A percentile compares a stretch with the other conserved stretches of the same genome.
phyloP scores from a whole-genome alignment of 805 yeast genomes.

The Teunomyces gatunensis region DNA sequence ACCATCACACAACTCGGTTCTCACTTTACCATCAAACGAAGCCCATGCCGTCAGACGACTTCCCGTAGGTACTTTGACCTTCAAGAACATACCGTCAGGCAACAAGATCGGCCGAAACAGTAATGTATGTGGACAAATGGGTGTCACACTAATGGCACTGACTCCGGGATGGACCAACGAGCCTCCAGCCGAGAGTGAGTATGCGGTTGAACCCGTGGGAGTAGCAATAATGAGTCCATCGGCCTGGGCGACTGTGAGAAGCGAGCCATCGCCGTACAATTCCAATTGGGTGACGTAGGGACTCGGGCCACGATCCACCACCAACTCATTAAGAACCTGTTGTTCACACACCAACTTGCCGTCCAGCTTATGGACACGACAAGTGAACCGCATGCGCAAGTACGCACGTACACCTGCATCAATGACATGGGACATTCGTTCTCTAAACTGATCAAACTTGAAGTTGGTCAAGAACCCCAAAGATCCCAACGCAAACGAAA shows the following conservation, averaged over 20 bases:
- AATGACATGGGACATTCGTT: conserved; percentile 54
- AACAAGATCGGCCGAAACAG: conserved; percentile 88
- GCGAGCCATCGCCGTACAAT: conserved; percentile 80
- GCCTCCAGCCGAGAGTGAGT: conserved; percentile 93
- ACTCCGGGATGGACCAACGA: conserved; percentile 93
- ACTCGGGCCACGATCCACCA: conserved; percentile 90
- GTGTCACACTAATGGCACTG: conserved; percentile 88
- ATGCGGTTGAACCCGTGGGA: conserved; percentile 96
- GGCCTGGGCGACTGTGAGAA: conserved; percentile 88
- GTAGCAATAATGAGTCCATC: conserved; percentile 92
- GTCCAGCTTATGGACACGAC: conserved; percentile 57
- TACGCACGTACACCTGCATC: conserved; percentile 71
- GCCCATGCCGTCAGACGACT: conserved; percentile 96
- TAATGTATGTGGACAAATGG: conserved; percentile 93
- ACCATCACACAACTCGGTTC: conserved; percentile 79
- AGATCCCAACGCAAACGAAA: conserved; percentile 44
- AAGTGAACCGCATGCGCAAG: conserved; percentile 83
- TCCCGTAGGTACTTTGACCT: conserved; percentile 72
- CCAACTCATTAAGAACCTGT: conserved; percentile 85
- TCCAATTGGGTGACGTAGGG: conserved; percentile 90
- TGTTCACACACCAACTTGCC: conserved; percentile 60
- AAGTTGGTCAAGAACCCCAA: conserved; percentile 65
- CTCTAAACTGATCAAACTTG: conserved; percentile 69
- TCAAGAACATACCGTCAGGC: conserved; percentile 88
- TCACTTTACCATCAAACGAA: conserved; percentile 87